Evolutionary conservation across 106 monocot genomes (phyloP), one percentile per base, ranked within the genome.

Genomic region (Allium cepa): DNA sequence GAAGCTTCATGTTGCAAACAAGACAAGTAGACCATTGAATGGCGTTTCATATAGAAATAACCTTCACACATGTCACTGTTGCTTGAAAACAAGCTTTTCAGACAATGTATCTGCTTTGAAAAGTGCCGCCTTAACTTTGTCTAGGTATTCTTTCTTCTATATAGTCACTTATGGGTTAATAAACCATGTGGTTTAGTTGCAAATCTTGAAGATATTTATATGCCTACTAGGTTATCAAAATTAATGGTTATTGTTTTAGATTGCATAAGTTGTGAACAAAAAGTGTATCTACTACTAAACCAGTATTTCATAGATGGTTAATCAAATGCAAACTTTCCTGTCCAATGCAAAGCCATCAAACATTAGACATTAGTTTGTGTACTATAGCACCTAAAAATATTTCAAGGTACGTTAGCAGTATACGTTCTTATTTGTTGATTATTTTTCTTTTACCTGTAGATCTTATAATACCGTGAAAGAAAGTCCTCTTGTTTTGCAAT

Each of bases 81-180:
- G 75, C 68, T 50, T 53, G 51, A 57, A 80, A 8, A 83, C 85
- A 70, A 68, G 67, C 52, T 63, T 67, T 66, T 70, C 50, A 51
- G 62, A 77, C 74, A 70, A 63, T 36, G 76, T 77, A 60, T 71
- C 85, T 74, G 28, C 78, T 68, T 11, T 86, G 53, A 88, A 83
- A 74, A 64, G 55, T 63, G 68, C 88, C 50, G 53, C 75, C 18
- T 69, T 74, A 52, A 81, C 75, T 64, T 62, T 85, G 49, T 77
- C 77, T 45, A 79, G 83, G 93, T 93, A 87, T 17, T 70, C 8
- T 7, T 11, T 13, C 14, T 11, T 55, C 53, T 15, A 55, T 55
- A 12, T 8, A 55, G 36, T 36, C 36, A 5, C 36, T 36, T 36
- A 36, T 1, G 9, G 63, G 8, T 22, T 15, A 9, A 47, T 14